Conservation (phyloP, 2,329 filamentous ascomycete genomes). For the Hypoxylon sp. region DNA sequence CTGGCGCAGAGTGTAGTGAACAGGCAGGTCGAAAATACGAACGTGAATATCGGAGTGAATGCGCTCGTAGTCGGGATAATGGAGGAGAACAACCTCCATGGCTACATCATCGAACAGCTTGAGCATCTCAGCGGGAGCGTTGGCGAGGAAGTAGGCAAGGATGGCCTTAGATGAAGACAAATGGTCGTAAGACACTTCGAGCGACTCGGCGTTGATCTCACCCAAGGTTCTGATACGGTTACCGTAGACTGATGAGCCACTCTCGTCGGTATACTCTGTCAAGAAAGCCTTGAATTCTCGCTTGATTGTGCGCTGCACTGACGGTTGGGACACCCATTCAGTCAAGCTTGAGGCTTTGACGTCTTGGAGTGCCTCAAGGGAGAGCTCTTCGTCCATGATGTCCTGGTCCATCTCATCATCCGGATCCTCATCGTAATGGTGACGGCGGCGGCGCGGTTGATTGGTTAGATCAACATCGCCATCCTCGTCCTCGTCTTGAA, state of each 20-base stretch:
- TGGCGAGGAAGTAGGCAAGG: slow-evolving; percentile 94
- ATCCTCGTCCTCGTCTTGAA: slow-evolving; percentile 87
- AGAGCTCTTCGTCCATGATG: slow-evolving; percentile 95
- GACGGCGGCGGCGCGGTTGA: slow-evolving; percentile 85
- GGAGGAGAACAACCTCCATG: slow-evolving; percentile 94
- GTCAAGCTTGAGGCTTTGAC: slow-evolving; percentile 94
- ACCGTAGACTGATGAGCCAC: slow-evolving; percentile 92
- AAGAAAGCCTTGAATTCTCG: slow-evolving; percentile 98
- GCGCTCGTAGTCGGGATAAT: slow-evolving; percentile 97
- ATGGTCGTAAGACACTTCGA: slow-evolving; percentile 97
- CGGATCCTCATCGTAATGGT: slow-evolving; percentile 93
- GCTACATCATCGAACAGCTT: slow-evolving; percentile 97
- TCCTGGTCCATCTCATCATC: slow-evolving; percentile 93
- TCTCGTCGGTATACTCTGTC: slow-evolving; percentile 93
- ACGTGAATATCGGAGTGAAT: slow-evolving; percentile 99
- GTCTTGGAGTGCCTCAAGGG: slow-evolving; percentile 89
- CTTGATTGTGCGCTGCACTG: slow-evolving; percentile 92
- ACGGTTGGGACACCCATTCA: slow-evolving; percentile 92
- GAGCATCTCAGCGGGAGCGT: slow-evolving; percentile 93
- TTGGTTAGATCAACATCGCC: slow-evolving; percentile 86
- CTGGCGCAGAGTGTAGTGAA: slow-evolving; percentile 94
- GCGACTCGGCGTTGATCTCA: slow-evolving; percentile 94
- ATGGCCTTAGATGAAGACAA: slow-evolving; percentile 91
- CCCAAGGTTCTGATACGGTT: slow-evolving; percentile 95
- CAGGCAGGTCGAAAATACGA: slow-evolving; percentile 92